These are phyloP conservation scores for Cyberlindnera maritima DNA, from an alignment of 805 yeast species.

Conservation along the genomic window DNA sequence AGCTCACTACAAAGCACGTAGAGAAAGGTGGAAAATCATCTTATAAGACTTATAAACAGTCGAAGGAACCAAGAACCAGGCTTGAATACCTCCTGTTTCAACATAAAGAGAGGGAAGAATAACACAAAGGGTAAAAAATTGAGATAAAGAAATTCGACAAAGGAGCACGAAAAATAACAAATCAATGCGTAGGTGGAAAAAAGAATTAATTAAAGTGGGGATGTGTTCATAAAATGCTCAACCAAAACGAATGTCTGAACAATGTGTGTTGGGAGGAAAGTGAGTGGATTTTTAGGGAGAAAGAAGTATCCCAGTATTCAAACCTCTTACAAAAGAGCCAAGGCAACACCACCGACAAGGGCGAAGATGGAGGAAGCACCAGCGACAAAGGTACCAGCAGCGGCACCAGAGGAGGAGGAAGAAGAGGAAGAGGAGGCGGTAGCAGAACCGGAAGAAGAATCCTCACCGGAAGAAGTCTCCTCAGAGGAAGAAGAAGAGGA, in stretches of 20 bases:
- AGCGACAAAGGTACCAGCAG: slow-evolving; percentile 39
- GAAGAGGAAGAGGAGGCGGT: slow-evolving; percentile 29
- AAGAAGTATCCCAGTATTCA: neutral
- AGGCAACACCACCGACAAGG: slow-evolving; percentile 39
- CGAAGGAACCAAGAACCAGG: neutral
- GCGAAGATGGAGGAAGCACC: slow-evolving; percentile 47
- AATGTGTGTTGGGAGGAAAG: neutral
- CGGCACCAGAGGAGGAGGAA: slow-evolving; percentile 36
- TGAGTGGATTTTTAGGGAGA: neutral
- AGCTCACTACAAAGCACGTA: too few species aligned
- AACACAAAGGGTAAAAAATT: slow-evolving; percentile 3
- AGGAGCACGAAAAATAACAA: neutral
- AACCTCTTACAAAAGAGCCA: slow-evolving; percentile 45
- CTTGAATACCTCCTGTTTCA: neutral
- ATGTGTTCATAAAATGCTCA: neutral
- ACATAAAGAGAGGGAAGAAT: neutral
- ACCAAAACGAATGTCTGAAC: neutral
- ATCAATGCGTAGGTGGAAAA: slow-evolving; percentile 4
- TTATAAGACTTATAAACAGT: neutral
- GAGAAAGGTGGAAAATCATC: neutral
- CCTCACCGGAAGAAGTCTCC: slow-evolving; percentile 21
- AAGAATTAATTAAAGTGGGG: neutral
- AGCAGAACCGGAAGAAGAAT: slow-evolving; percentile 17
- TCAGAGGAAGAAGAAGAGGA: slow-evolving; percentile 29
- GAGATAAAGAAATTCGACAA: neutral